Conservation (phyloP, 345 rosid genomes). For the Ricinus communis region DNA sequence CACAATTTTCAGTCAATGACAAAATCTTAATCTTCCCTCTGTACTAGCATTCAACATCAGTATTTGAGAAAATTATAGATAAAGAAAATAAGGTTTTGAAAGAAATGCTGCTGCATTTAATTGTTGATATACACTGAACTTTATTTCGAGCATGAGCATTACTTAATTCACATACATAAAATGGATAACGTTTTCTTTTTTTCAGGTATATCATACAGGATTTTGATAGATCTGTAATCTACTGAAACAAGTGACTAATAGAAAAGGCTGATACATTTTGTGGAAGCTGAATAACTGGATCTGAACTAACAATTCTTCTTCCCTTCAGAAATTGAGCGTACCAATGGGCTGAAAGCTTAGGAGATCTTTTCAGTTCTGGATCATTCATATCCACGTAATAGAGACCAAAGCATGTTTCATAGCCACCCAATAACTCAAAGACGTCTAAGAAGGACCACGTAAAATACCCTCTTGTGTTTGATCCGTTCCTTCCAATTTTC, state of each 20-base stretch:
- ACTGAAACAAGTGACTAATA: background rate
- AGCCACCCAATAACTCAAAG: slow-evolving; percentile 45
- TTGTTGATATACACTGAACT: no score
- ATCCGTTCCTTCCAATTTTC: slow-evolving; percentile 38
- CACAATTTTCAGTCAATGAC: no score
- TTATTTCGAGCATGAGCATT: no score
- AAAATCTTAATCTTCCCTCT: no score
- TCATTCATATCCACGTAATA: slow-evolving; percentile 49
- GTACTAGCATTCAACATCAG: no score
- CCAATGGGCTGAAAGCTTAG: slow-evolving; percentile 58
- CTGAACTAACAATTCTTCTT: slow-evolving; percentile 12
- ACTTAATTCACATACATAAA: no score
- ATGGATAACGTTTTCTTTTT: no score
- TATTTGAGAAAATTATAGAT: no score
- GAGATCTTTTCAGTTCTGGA: slow-evolving; percentile 39
- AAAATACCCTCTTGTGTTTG: slow-evolving; percentile 48
- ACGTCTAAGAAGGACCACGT: slow-evolving; percentile 50
- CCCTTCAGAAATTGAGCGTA: slow-evolving; percentile 46
- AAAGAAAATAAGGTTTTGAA: no score
- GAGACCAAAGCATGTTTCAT: slow-evolving; percentile 40
- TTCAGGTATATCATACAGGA: no score
- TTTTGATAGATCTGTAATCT: no score
- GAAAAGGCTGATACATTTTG: background rate
- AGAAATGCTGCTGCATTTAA: no score
- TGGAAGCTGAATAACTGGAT: slow-evolving; percentile 18